Base-by-base conservation (phyloP, 345 rosid genomes). In the Passiflora organensis region DNA sequence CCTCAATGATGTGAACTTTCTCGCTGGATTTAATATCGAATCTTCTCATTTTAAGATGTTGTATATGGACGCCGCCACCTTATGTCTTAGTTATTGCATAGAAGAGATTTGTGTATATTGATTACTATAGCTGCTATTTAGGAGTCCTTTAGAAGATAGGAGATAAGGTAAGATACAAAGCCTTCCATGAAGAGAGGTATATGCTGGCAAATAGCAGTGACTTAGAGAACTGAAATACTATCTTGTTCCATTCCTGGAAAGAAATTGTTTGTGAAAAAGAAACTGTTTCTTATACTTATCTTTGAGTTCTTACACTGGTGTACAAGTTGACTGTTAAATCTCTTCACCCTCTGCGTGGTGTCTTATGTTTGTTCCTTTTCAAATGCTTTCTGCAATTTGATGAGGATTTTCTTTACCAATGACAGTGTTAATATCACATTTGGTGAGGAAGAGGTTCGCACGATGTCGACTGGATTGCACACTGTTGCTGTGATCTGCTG, bases 391-490 rank as follows among this genome's bases (percentile, higher is more conserved):
- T 28, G 34, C 34, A 28, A 28, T 28, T 3, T 28, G 3, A 54
- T 66, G 65, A 58, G 48, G 13, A 50, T 46, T 37, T 52, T 48
- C 58, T 37, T 45, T 53, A 24, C 16, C 51, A 24, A 20, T 43
- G 13, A 58, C 65, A 87, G 95, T 38, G 91, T 78, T 56, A 87
- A 87, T 71, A 51, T 87, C 73, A 71, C 82, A 21, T 53, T 53
- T 46, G 89, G 95, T 55, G 77, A 77, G 68, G 58, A 43, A 66
- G 95, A 84, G 60, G 76, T 82, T 49, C 80, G 95, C 10, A 28
- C 73, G 72, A 87, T 87, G 95, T 68, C 75, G 60, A 87, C 95
- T 43, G 95, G 95, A 68, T 42, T 78, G 85, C 95, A 87, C 67
- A 71, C 80, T 24, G 95, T 84, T 24, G 91, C 74, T 62, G 95